Evolutionary conservation across 805 yeast genomes (phyloP).

Genomic region (Spathaspora girioi): DNA sequence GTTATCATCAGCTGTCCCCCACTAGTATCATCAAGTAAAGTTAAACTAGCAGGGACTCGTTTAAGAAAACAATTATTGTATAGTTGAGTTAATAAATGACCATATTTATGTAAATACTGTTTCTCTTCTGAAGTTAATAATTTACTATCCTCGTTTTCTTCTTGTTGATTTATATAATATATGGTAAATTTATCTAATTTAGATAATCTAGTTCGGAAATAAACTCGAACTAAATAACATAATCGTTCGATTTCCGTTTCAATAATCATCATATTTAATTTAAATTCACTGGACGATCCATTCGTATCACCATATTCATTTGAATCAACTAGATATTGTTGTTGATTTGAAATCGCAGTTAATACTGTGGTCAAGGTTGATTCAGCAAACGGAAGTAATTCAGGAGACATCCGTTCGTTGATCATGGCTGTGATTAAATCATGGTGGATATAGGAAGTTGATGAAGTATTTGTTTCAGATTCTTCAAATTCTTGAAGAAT

Average conservation of each 20-base stretch:
- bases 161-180: slow-evolving; percentile 44
- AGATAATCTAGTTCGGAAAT: slow-evolving; percentile 69
- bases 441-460: slow-evolving; percentile 26
- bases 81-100: slow-evolving; percentile 57
- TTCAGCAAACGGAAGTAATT: slow-evolving; percentile 71
- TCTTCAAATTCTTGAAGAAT: slow-evolving; percentile 63
- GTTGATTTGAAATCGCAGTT: slow-evolving; percentile 59
- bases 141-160: slow-evolving; percentile 7
- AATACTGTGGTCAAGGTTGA: slow-evolving; percentile 56
- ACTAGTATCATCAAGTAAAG: slow-evolving; percentile 70
- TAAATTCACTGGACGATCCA: slow-evolving; percentile 49
- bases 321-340: slow-evolving; percentile 72
- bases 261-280: slow-evolving; percentile 74
- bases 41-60: slow-evolving; percentile 64
- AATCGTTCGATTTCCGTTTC: slow-evolving; percentile 91
- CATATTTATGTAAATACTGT: slow-evolving; percentile 65
- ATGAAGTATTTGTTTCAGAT: slow-evolving; percentile 2
- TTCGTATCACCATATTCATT: slow-evolving; percentile 67
- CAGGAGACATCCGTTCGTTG: slow-evolving; percentile 84
- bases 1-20: slow-evolving; percentile 67
- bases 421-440: slow-evolving; percentile 66
- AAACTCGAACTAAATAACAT: slow-evolving; percentile 75
- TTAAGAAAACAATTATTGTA: slow-evolving; percentile 66
- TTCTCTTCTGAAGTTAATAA: slow-evolving; percentile 57
- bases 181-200: slow-evolving; percentile 73